Base-by-base conservation (phyloP, 805 yeast species). In the Teunomyces funiuensis region DNA sequence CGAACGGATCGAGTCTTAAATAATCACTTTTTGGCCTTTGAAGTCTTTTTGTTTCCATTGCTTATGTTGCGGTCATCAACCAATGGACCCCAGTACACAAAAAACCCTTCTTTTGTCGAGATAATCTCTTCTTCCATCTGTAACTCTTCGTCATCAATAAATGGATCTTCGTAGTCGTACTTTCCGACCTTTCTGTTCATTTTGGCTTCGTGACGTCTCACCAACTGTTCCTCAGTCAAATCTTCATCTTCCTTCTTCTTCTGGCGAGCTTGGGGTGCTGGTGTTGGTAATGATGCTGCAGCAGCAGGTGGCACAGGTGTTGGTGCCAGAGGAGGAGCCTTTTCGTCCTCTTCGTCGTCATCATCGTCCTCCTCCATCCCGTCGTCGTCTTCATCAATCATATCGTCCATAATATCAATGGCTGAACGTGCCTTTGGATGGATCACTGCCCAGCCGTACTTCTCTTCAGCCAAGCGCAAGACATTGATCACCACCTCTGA, bases 41-140 rank as follows among this genome's bases (percentile, higher is more conserved):
- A 31, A 2, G 59, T 55, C 33, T 63, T 65, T 36, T 63, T 62
- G 19, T 49, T 36, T 7, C 44, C 39, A 15, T 36, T 41, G 6
- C 43, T 42, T 33, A 43, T 31, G 30, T 45, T 54, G 40, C 72
- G 51, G 36, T 70, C 75, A 39, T 84, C 90, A 20, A 84, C 80
- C 45, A 91, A 67, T 2, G 96, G 95, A 0, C 99, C 99, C 70
- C 89, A 87, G 62, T 82, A 93, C 0, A 93, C 97, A 52, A 91
- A 93, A 59, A 90, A 93, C 1, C 98, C 99, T 56, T 93, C 98
- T 50, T 85, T 85, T 0, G 97, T 89, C 1, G 91, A 82, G 2
- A 91, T 90, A 6, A 95, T 82, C 54, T 86, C 95, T 60, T 90
- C 97, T 63, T 93, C 99, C 85, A 93, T 85, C 43, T 80, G 77